Conservation (phyloP, 2,329 filamentous ascomycete species). For the Arthroderma sp. region DNA sequence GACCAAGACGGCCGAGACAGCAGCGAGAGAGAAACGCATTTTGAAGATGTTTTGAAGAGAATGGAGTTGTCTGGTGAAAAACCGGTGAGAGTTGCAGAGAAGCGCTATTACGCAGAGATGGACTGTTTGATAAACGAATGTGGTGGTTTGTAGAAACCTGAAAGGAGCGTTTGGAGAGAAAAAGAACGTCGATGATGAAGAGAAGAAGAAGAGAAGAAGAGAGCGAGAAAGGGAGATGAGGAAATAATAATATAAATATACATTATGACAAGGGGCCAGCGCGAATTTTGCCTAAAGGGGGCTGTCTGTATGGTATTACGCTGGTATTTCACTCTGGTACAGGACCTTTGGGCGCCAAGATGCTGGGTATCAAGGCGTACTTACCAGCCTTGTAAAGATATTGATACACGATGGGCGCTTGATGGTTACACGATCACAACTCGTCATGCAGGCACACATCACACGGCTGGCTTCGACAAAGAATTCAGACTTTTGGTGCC, state of each 20-base stretch:
- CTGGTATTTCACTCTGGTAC: too few relatives aligned
- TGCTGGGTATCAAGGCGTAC: too few relatives aligned
- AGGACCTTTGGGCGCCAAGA: too few relatives aligned
- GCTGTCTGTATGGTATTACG: too few relatives aligned
- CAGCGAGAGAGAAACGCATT: slow-evolving; percentile 38
- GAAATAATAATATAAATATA: neutral
- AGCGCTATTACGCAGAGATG: slow-evolving; percentile 3
- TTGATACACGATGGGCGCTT: too few relatives aligned
- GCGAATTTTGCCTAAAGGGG: too few relatives aligned
- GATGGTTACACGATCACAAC: too few relatives aligned
- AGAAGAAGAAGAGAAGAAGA: slow-evolving; percentile 10
- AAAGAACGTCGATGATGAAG: slow-evolving; percentile 6
- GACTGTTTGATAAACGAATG: slow-evolving; percentile 21
- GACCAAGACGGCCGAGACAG: slow-evolving; percentile 27
- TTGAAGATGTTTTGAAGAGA: slow-evolving; percentile 21
- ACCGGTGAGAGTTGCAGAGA: slow-evolving; percentile 15
- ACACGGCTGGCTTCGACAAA: too few relatives aligned
- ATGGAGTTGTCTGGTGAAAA: slow-evolving; percentile 10
- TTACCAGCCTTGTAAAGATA: too few relatives aligned
- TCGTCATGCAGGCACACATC: too few relatives aligned
- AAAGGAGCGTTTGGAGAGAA: slow-evolving; percentile 5
- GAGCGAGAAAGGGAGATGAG: neutral
- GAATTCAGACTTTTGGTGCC: too few relatives aligned
- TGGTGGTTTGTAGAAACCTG: slow-evolving; percentile 24
- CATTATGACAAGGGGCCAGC: too few relatives aligned